Conservation (phyloP, 257 asterid species). For the Verbascum thapsus region DNA sequence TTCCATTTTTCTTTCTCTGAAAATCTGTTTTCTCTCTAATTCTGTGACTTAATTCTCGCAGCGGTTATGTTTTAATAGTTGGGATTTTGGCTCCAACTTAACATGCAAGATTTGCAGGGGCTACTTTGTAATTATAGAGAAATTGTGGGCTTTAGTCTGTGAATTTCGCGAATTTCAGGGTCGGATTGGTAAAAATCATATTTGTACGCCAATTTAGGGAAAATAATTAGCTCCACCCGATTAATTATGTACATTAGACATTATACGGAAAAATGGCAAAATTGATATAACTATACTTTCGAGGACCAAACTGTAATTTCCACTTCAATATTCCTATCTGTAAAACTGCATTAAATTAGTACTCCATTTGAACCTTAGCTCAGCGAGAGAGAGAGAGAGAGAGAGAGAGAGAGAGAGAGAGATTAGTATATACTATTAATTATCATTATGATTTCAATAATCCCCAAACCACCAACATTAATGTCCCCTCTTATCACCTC, state of each 20-base stretch:
- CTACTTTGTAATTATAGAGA: background rate
- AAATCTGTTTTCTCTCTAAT: background rate
- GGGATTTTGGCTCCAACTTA: constrained; percentile 23
- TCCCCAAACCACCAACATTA: constrained; percentile 34
- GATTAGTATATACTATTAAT: too few species aligned
- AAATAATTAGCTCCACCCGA: too few species aligned
- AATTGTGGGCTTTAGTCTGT: constrained; percentile 2
- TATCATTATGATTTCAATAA: constrained; percentile 38
- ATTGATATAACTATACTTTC: background rate
- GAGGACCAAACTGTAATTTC: constrained; percentile 25
- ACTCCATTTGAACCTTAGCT: constrained; percentile 34
- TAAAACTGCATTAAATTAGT: constrained; percentile 36
- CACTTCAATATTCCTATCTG: constrained; percentile 5
- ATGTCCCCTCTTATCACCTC: constrained; percentile 24
- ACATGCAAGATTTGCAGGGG: constrained; percentile 31
- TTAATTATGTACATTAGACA: background rate
- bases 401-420: too few species aligned
- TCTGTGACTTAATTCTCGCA: background rate
- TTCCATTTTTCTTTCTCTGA: constrained; percentile 54
- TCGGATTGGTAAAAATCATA: too few species aligned
- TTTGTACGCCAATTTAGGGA: too few species aligned
- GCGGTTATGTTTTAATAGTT: constrained; percentile 4
- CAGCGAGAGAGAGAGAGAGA: too few species aligned
- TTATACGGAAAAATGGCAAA: background rate
- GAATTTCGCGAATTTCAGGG: background rate